phyloP scores from a whole-genome alignment of 75 land plant genomes.

The Pseudotsuga menziesii region DNA sequence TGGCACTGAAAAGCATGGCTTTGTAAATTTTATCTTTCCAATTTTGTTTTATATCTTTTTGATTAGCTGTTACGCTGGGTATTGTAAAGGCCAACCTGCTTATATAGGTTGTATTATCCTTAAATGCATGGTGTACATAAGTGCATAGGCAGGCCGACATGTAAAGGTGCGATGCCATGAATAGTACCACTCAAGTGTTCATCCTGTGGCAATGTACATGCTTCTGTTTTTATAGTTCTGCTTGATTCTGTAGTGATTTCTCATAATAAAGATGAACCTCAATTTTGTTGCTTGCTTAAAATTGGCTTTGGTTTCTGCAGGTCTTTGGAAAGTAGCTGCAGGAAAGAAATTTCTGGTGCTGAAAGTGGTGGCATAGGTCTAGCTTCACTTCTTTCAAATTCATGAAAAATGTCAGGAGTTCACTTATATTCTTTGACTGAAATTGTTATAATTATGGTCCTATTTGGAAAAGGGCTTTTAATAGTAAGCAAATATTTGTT shows the following conservation, averaged over 20 bases:
- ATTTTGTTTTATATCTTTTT: no score
- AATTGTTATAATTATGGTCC: background rate
- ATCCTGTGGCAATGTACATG: no score
- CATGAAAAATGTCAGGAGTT: background rate
- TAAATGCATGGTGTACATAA: background rate
- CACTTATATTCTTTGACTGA: background rate
- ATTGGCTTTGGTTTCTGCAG: conserved; percentile 8
- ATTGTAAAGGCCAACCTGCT: no score
- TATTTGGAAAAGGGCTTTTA: background rate
- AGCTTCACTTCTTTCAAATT: conserved; percentile 10
- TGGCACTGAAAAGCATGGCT: no score
- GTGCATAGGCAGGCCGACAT: background rate
- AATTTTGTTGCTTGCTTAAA: background rate
- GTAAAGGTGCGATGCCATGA: background rate
- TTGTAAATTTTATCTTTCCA: no score
- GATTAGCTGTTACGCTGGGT: no score
- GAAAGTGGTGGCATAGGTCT: conserved; percentile 8
- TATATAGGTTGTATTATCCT: no score
- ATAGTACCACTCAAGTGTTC: background rate
- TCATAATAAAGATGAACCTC: background rate
- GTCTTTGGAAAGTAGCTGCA: background rate
- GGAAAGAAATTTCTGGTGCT: conserved; percentile 4
- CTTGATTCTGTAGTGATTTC: background rate
- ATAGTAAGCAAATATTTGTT: background rate
- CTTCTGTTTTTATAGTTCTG: background rate